Base-by-base conservation (phyloP, 345 rosid species). In the Gossypioides kirkii region DNA sequence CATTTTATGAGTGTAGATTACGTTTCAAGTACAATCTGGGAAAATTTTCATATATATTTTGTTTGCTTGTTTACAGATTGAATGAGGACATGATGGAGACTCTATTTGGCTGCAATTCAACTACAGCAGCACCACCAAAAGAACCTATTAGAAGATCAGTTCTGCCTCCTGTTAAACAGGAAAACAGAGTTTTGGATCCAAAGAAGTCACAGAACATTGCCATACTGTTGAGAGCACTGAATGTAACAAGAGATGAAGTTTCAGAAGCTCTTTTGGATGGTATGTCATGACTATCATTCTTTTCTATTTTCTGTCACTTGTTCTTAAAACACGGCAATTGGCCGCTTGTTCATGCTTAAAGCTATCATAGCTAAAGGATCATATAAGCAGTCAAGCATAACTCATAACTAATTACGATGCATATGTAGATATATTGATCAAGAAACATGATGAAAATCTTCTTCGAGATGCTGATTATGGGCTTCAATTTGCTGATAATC, bases 181-280 rank as follows among this genome's bases (percentile, higher is more conserved):
- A 92, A 72, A 90, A 90, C 90, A 87, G 97, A 83, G 98, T 92
- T 1, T 85, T 94, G 79, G 98, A 94, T 76, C 97, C 97, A 13
- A 94, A 94, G 87, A 94, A 94, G 76, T 92, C 98, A 0, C 97
- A 94, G 89, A 94, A 94, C 82, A 94, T 94, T 72, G 98, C 97
- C 10, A 94, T 94, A 74, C 86, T 92, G 73, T 82, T 94, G 71
- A 87, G 97, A 79, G 98, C 98, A 45, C 62, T 94, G 70, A 94
- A 94, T 82, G 98, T 94, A 54, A 94, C 98, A 0, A 76, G 92
- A 78, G 98, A 94, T 72, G 97, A 90, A 61, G 97, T 94, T 11
- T 89, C 93, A 26, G 97, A 90, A 84, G 98, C 98, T 84, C 96
- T 94, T 73, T 77, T 86, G 56, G 98, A 94, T 81, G 98, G 98